Evolutionary conservation across 2,329 filamentous ascomycete genomes (phyloP).

Genomic region (Dactylellina sp.): DNA sequence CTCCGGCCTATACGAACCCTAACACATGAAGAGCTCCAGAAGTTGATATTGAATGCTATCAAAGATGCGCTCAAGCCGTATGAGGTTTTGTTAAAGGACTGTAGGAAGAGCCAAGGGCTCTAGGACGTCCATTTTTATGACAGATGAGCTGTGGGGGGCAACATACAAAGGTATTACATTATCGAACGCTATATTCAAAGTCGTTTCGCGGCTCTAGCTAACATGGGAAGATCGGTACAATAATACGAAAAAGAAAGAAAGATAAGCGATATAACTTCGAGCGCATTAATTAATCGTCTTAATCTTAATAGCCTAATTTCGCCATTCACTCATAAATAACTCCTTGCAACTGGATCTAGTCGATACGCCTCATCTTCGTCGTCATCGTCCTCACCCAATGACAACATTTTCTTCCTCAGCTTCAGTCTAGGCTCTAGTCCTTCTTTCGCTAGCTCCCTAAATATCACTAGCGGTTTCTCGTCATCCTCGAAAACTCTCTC

Average conservation of each 20-base stretch:
- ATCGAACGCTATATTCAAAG: too few relatives aligned
- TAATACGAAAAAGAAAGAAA: too few relatives aligned
- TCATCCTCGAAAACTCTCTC: constrained; percentile 17
- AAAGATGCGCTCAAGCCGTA: constrained; percentile 4
- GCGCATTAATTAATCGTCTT: too few relatives aligned
- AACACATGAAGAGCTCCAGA: constrained; percentile 1
- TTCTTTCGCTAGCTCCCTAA: constrained; percentile 14
- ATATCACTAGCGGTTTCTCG: constrained; percentile 15
- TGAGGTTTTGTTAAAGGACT: constrained; percentile 9
- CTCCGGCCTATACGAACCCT: neutral
- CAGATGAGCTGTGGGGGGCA: too few relatives aligned
- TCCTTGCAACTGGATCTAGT: neutral
- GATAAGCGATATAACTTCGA: too few relatives aligned
- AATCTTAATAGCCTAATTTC: too few relatives aligned
- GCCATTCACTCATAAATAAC: neutral
- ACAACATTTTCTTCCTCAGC: constrained; percentile 1
- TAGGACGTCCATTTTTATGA: neutral
- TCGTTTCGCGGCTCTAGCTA: too few relatives aligned
- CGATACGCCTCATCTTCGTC: neutral
- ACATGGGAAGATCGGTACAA: too few relatives aligned
- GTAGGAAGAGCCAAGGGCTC: constrained; percentile 10
- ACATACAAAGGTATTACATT: too few relatives aligned
- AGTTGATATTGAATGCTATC: constrained; percentile 4
- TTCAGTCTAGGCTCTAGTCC: constrained; percentile 8
- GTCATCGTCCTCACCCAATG: neutral